These are phyloP conservation scores for Nannochloris sp. DNA, from an alignment of 139 green algal genomes.

Conservation along the genomic window DNA sequence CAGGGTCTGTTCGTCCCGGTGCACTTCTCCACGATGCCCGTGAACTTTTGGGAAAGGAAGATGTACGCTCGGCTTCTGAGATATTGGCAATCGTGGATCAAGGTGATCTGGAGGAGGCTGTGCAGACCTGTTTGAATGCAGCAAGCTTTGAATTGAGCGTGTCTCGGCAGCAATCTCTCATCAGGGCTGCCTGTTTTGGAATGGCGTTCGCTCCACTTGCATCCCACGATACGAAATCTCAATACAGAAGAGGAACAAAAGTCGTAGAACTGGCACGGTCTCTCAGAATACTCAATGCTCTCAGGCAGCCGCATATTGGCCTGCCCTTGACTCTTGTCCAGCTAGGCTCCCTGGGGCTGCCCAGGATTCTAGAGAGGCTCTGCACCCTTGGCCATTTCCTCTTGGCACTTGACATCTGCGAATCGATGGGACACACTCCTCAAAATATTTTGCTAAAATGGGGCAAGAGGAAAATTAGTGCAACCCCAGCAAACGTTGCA, in stretches of 20 bases:
- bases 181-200: conserved; percentile 57
- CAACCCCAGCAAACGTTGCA: conserved; percentile 13
- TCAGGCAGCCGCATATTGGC: conserved; percentile 58
- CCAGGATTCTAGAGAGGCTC: conserved; percentile 55
- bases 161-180: conserved; percentile 13
- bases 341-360: conserved; percentile 48
- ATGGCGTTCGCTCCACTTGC: conserved; percentile 44
- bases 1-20: conserved; percentile 28
- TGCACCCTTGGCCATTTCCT: conserved; percentile 46
- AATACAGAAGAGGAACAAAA: neutral
- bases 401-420: conserved; percentile 48
- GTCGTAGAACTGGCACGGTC: conserved; percentile 15
- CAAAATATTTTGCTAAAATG: conserved; percentile 51
- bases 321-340: conserved; percentile 61
- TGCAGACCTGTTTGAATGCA: conserved; percentile 49
- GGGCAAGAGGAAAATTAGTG: conserved; percentile 70
- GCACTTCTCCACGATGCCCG: conserved; percentile 71
- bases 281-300: conserved; percentile 69
- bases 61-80: conserved; percentile 36
- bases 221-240: neutral
- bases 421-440: conserved; percentile 29
- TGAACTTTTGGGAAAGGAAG: conserved; percentile 62
- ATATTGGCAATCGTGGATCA: conserved; percentile 37
- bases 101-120: conserved; percentile 38
- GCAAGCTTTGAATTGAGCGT: conserved; percentile 36